Evolutionary conservation across 2,329 filamentous ascomycete species (phyloP).

Genomic region (Gnomoniopsis sp.): DNA sequence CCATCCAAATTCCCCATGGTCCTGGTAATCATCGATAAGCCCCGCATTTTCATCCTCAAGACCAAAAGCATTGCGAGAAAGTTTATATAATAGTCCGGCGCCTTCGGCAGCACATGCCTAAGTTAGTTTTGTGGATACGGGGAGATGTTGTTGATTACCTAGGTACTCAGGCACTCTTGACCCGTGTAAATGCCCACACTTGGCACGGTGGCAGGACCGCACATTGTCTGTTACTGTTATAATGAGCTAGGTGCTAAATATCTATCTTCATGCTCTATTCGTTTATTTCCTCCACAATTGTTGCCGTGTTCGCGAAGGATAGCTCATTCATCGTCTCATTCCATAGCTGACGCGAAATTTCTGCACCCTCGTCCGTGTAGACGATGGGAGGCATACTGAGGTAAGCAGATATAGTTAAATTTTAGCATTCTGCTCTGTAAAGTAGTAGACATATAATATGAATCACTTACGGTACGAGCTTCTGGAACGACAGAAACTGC

Average conservation of each 20-base stretch:
- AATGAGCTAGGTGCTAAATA: too few relatives aligned
- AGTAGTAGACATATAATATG: background rate
- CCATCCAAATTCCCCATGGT: background rate
- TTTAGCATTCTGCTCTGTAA: background rate
- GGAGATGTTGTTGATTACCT: too few relatives aligned
- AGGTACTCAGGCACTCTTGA: too few relatives aligned
- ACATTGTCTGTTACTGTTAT: too few relatives aligned
- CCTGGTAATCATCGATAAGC: conserved; percentile 5
- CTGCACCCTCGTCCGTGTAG: conserved; percentile 19
- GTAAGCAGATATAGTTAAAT: background rate
- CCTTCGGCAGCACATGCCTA: too few relatives aligned
- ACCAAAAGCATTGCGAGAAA: too few relatives aligned
- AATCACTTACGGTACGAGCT: conserved; percentile 18
- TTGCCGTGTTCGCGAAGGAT: conserved; percentile 19
- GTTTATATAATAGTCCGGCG: too few relatives aligned
- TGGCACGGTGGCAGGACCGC: too few relatives aligned
- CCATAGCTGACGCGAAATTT: conserved; percentile 20
- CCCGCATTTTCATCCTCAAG: conserved; percentile 8
- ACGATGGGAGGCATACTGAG: conserved; percentile 21
- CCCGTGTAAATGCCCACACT: too few relatives aligned
- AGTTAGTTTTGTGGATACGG: too few relatives aligned
- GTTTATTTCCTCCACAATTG: background rate
- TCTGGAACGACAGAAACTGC: conserved; percentile 20
- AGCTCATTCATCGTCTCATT: conserved; percentile 24
- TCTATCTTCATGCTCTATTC: background rate